Evolutionary conservation across 148 eudicot species (phyloP).

Genomic region (Amaranthus cruentus): DNA sequence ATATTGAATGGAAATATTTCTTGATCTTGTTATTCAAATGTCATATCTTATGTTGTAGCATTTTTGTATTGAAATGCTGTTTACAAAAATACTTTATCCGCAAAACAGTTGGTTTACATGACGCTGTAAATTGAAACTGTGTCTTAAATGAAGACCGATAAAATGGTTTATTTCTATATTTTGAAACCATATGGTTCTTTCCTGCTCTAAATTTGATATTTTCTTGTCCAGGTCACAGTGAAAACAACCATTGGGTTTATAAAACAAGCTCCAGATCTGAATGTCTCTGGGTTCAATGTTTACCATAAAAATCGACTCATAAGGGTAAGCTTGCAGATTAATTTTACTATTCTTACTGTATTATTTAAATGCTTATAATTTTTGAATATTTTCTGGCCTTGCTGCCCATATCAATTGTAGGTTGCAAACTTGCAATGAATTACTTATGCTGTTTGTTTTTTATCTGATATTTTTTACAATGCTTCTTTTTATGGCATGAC

Average conservation of each 20-base stretch:
- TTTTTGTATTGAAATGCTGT: not conserved
- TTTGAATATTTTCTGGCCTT: not conserved
- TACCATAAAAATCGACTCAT: slow-evolving; percentile 98
- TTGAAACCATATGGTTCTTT: not conserved
- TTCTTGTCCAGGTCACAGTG: slow-evolving; percentile 47
- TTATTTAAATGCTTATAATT: not conserved
- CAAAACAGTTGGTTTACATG: not conserved
- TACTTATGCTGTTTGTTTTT: not conserved
- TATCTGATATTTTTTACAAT: not conserved
- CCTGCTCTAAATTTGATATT: slow-evolving; percentile 6
- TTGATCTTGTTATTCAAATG: not conserved
- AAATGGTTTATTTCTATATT: not conserved
- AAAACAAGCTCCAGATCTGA: slow-evolving; percentile 77
- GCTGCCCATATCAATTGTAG: not conserved
- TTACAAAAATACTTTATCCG: not conserved
- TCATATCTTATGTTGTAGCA: not conserved
- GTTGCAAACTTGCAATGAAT: not conserved
- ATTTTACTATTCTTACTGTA: not conserved
- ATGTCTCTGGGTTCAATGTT: slow-evolving; percentile 72
- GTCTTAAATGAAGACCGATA: not conserved
- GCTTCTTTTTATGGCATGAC: not conserved
- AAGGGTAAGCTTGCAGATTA: slow-evolving; percentile 53
- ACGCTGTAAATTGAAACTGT: not conserved
- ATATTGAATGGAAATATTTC: not conserved
- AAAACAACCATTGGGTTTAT: slow-evolving; percentile 76